Evolutionary conservation across 805 yeast species (phyloP).

Genomic region (Ogataea pini): DNA sequence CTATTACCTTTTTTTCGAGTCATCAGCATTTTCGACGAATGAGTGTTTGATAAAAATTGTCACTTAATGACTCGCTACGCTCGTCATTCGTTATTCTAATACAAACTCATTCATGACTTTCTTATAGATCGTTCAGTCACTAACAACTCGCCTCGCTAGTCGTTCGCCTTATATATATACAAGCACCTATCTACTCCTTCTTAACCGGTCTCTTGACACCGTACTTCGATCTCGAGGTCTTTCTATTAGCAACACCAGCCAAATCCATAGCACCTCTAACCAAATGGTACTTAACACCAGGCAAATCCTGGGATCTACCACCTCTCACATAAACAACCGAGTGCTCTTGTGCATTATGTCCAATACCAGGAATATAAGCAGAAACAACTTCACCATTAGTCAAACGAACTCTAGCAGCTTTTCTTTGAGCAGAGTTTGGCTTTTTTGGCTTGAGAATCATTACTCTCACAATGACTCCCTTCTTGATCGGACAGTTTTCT

Average conservation of each 20-base stretch:
- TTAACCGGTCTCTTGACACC: slow-evolving; percentile 85
- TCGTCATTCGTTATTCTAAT: too few relatives aligned
- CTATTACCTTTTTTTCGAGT: too few relatives aligned
- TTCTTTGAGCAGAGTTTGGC: slow-evolving; percentile 97
- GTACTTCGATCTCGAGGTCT: slow-evolving; percentile 86
- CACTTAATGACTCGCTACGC: not conserved
- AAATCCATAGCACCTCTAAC: slow-evolving; percentile 93
- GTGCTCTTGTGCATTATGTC: slow-evolving; percentile 98
- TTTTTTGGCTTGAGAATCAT: slow-evolving; percentile 97
- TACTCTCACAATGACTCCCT: slow-evolving; percentile 91
- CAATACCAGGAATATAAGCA: slow-evolving; percentile 97
- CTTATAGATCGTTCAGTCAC: too few relatives aligned
- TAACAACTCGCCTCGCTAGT: not conserved
- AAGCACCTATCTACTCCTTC: slow-evolving; percentile 30
- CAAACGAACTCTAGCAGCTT: slow-evolving; percentile 91
- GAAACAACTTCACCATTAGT: slow-evolving; percentile 86
- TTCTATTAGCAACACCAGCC: slow-evolving; percentile 92
- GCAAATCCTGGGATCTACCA: slow-evolving; percentile 97
- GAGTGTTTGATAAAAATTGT: too few relatives aligned
- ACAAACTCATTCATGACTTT: too few relatives aligned
- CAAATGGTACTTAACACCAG: slow-evolving; percentile 94
- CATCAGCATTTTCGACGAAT: too few relatives aligned
- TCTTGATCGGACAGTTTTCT: slow-evolving; percentile 77
- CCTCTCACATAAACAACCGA: slow-evolving; percentile 95
- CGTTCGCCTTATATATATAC: slow-evolving; percentile 10